A percentile compares a stretch with the other conserved stretches of the same genome.
phyloP scores from a whole-genome alignment of 1,284 basidiomycete genomes.

The Boletus hoseneyae region DNA sequence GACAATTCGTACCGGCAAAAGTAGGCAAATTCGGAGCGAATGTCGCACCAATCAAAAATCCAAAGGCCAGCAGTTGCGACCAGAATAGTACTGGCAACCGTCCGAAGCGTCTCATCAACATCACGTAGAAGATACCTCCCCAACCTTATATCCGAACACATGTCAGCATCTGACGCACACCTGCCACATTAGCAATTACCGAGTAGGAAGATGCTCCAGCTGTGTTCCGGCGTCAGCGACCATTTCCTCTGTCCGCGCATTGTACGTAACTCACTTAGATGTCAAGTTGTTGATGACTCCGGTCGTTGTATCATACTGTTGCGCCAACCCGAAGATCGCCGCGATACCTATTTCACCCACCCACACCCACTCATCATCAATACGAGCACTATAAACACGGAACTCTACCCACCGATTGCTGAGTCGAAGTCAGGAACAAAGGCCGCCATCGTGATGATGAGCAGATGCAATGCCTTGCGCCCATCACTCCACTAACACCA shows the following conservation, averaged over 20 bases:
- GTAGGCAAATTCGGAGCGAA: conserved; percentile 49
- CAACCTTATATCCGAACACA: conserved; percentile 36
- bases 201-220: conserved; percentile 58
- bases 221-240: conserved; percentile 16
- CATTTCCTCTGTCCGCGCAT: too few species aligned
- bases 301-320: conserved; percentile 49
- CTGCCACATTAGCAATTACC: conserved; percentile 28
- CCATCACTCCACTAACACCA: conserved; percentile 40
- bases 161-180: conserved; percentile 1
- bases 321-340: conserved; percentile 47
- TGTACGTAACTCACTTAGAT: conserved; percentile 50
- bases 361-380: too few species aligned
- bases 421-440: conserved; percentile 56
- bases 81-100: conserved; percentile 58
- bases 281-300: conserved; percentile 54
- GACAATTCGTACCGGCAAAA: conserved; percentile 38
- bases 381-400: too few species aligned
- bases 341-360: conserved; percentile 41
- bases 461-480: conserved; percentile 45
- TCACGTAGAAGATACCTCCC: conserved; percentile 54
- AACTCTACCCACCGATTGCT: conserved; percentile 39
- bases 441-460: conserved; percentile 50
- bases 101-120: conserved; percentile 54
- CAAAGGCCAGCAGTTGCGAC: conserved; percentile 49
- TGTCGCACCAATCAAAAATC: conserved; percentile 49